Conservation (phyloP, 441 rosid species). For the Sinapis alba region DNA sequence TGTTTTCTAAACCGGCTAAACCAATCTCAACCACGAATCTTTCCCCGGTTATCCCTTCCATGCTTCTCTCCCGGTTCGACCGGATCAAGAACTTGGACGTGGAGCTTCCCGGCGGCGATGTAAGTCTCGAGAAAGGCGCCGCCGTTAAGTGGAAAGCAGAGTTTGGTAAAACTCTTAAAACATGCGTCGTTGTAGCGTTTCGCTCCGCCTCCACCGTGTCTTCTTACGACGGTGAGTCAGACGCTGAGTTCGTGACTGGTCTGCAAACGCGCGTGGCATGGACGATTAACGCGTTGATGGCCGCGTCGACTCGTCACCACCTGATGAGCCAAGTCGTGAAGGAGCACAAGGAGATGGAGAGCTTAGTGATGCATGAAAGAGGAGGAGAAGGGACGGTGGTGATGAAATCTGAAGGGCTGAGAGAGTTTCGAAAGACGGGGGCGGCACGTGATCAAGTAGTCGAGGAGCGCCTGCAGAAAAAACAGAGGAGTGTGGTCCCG, state of each 20-base stretch:
- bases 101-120: slow-evolving; percentile 15
- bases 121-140: slow-evolving; percentile 25
- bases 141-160: slow-evolving; percentile 38
- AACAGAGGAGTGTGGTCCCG: slow-evolving; percentile 23
- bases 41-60: slow-evolving; percentile 21
- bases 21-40: background rate
- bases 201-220: slow-evolving; percentile 25
- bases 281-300: slow-evolving; percentile 35
- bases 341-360: slow-evolving; percentile 33
- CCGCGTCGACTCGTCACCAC: slow-evolving; percentile 33
- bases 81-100: slow-evolving; percentile 13
- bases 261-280: slow-evolving; percentile 36
- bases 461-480: slow-evolving; percentile 18
- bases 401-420: slow-evolving; percentile 17
- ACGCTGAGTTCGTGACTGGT: slow-evolving; percentile 31
- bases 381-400: slow-evolving; percentile 32
- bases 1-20: slow-evolving; percentile 33
- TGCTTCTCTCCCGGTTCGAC: slow-evolving; percentile 35
- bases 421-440: slow-evolving; percentile 17
- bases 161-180: slow-evolving; percentile 36
- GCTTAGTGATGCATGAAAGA: slow-evolving; percentile 28
- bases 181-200: slow-evolving; percentile 35
- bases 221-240: slow-evolving; percentile 17
- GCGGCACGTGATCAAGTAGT: slow-evolving; percentile 19
- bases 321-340: slow-evolving; percentile 21